Evolutionary conservation across 177 flowering plant genomes (phyloP).

Genomic region (Telopea speciosissima): DNA sequence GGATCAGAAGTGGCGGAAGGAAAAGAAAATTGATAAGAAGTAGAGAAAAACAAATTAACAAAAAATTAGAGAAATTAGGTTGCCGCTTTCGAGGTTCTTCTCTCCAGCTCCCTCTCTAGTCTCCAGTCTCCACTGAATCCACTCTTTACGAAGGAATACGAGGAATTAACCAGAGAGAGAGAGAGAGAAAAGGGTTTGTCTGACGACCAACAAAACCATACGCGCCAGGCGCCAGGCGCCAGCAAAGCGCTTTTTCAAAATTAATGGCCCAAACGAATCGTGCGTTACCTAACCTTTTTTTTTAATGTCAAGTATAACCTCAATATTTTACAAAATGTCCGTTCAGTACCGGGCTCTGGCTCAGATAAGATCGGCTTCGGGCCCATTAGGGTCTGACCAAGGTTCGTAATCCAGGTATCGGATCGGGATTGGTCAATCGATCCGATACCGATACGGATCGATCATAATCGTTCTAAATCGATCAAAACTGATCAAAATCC

Average conservation of each 20-base stretch:
- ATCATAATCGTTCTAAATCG: too few species aligned
- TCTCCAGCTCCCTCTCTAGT: background rate
- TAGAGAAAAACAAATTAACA: background rate
- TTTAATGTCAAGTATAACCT: too few species aligned
- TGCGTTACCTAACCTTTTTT: background rate
- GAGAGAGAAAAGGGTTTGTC: too few species aligned
- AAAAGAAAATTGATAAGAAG: background rate
- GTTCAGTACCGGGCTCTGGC: too few species aligned
- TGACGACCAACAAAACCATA: background rate
- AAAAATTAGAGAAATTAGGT: background rate
- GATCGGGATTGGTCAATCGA: too few species aligned
- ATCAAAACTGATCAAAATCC: too few species aligned
- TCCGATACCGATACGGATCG: too few species aligned
- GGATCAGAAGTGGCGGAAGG: background rate
- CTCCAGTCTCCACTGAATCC: background rate
- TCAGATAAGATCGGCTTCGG: too few species aligned
- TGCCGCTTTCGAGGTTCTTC: background rate
- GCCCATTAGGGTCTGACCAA: too few species aligned
- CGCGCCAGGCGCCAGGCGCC: conserved; percentile 9
- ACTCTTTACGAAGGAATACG: too few species aligned
- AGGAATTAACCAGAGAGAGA: background rate
- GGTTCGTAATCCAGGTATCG: too few species aligned
- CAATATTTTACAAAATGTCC: too few species aligned
- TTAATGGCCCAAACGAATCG: background rate
- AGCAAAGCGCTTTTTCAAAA: conserved; percentile 1